Percentiles rank a stretch among this genome's conserved stretches.
Conservation (phyloP, 1,139 yeast genomes). For the Candida tetrigidarum region DNA sequence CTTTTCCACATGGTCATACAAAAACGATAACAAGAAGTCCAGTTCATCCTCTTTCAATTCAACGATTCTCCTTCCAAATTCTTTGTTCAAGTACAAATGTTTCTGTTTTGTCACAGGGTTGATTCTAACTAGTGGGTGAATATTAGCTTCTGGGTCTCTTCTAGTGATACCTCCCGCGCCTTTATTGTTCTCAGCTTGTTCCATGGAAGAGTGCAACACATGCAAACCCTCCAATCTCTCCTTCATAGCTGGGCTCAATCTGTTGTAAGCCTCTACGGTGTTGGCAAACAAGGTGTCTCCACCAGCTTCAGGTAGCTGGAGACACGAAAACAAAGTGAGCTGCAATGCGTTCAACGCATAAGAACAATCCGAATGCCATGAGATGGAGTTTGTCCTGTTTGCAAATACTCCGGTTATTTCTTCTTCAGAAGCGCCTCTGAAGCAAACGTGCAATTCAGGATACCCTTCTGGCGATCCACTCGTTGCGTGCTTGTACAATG, state of each 20-base stretch:
- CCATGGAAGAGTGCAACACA: slow-evolving; percentile 29
- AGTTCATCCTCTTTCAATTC: slow-evolving; percentile 34
- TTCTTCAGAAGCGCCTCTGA: slow-evolving; percentile 31
- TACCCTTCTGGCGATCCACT: slow-evolving; percentile 42
- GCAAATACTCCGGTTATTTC: slow-evolving; percentile 29
- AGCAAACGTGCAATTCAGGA: slow-evolving; percentile 40
- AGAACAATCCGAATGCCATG: slow-evolving; percentile 48
- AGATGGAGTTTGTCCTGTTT: slow-evolving; percentile 31
- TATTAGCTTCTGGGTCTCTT: slow-evolving; percentile 30
- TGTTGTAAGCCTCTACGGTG: slow-evolving; percentile 33
- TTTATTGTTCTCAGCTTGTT: slow-evolving; percentile 26
- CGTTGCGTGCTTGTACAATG: slow-evolving; percentile 45
- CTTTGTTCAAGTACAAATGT: slow-evolving; percentile 27
- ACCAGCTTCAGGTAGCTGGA: slow-evolving; percentile 45
- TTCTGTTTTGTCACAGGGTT: slow-evolving; percentile 34
- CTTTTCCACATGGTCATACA: slow-evolving; percentile 28
- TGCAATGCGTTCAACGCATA: slow-evolving; percentile 46
- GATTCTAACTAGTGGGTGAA: slow-evolving; percentile 31
- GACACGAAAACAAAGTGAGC: slow-evolving; percentile 39
- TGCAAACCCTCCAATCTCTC: slow-evolving; percentile 29
- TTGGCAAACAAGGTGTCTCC: slow-evolving; percentile 45
- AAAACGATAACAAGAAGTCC: slow-evolving; percentile 26
- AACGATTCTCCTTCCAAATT: slow-evolving; percentile 29
- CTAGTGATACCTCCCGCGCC: slow-evolving; percentile 28
- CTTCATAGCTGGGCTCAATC: slow-evolving; percentile 33